Evolutionary conservation across 176 grass and related monocot genomes (phyloP), one percentile per base, ranked within the genome.

Genomic region (Ananas comosus): DNA sequence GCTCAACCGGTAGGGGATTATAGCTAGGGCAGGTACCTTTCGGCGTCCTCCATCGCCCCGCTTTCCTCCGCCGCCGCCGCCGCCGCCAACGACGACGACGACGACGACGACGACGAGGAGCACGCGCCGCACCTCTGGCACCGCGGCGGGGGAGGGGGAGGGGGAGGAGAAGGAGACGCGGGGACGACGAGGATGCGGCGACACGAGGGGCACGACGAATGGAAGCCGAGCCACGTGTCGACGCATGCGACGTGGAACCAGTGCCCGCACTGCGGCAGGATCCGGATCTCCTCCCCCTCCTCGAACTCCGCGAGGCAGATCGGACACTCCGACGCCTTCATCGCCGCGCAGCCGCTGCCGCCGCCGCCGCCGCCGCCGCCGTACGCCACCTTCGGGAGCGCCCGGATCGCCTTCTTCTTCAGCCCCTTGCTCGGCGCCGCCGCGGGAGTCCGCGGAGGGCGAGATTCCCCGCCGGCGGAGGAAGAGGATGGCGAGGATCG

Each of bases 211-310:
- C 88, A 91, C 54, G 88, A 91, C 27, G 88, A 80, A 73, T 86
- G 82, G 69, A 83, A 70, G 53, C 80, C 72, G 21, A 91, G 83
- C 88, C 88, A 91, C 58, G 77, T 83, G 83, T 91, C 88, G 47
- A 91, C 80, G 83, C 88, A 91, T 9, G 50, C 72, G 77, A 91
- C 83, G 59, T 91, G 88, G 80, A 91, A 91, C 5, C 80, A 79
- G 69, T 91, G 88, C 69, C 88, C 87, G 73, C 88, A 86, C 83
- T 91, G 88, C 75, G 88, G 88, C 83, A 91, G 77, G 53, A 86
- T 85, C 74, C 88, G 83, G 61, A 91, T 79, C 80, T 83, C 73
- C 83, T 91, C 74, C 74, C 71, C 73, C 70, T 84, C 84, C 63
- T 80, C 88, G 63, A 87, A 91, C 70, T 87, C 88, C 18, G 77